Percentiles rank a stretch among this genome's conserved stretches.
phyloP scores from a whole-genome alignment of 805 yeast species.

The Komagataella mondaviorum region DNA sequence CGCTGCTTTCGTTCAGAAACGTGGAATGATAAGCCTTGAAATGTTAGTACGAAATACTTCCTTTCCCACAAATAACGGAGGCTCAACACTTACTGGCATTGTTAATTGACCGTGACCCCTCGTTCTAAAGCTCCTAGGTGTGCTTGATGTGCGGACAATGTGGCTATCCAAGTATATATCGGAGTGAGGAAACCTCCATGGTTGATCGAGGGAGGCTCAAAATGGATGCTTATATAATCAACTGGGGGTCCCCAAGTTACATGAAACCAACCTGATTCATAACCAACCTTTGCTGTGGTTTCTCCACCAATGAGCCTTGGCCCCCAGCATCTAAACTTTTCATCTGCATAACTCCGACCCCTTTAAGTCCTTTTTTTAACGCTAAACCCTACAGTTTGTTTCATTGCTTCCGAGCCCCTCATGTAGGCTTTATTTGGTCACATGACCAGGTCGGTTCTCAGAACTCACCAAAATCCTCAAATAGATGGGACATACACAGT shows the following conservation, averaged over 20 bases:
- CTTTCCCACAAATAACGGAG: slow-evolving; percentile 1
- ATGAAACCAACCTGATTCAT: too few relatives aligned
- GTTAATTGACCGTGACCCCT: background rate
- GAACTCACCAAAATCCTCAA: background rate
- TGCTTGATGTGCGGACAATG: background rate
- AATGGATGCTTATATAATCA: background rate
- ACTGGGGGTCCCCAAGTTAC: background rate
- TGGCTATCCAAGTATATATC: background rate
- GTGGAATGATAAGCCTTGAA: slow-evolving; percentile 66
- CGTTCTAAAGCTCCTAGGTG: background rate
- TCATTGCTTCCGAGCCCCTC: background rate
- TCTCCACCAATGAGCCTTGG: background rate
- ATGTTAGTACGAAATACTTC: background rate
- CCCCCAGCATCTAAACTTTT: too few relatives aligned
- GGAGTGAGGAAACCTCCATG: background rate
- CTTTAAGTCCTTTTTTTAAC: background rate
- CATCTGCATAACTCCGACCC: background rate
- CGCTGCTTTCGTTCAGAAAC: slow-evolving; percentile 45
- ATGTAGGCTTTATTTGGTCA: background rate
- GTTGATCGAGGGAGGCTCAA: background rate
- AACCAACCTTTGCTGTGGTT: too few relatives aligned
- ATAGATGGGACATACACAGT: background rate
- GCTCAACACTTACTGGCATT: background rate
- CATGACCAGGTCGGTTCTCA: background rate
- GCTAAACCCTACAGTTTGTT: background rate